Conservation (phyloP, 2,329 filamentous ascomycete species). For the Lasiodiplodia gonubiensis region DNA sequence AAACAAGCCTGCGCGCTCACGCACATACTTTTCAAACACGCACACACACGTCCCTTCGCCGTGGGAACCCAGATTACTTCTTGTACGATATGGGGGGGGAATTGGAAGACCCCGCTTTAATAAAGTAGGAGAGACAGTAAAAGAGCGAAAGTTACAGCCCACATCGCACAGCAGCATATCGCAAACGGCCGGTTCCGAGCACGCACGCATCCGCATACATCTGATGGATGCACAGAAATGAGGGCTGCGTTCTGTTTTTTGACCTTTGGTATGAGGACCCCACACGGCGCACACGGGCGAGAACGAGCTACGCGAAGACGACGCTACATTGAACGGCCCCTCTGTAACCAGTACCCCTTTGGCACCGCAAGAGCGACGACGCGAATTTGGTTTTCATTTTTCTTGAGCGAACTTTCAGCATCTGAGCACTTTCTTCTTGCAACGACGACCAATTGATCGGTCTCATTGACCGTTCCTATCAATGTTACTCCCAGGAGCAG, state of each 20-base stretch:
- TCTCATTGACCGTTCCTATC: background rate
- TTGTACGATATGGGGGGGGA: slow-evolving; percentile 4
- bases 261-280: background rate
- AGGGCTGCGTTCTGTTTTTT: background rate
- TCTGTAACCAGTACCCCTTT: background rate
- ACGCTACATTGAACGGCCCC: background rate
- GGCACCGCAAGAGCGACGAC: background rate
- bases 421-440: background rate
- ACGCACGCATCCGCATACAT: background rate
- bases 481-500: background rate
- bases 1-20: slow-evolving; percentile 6
- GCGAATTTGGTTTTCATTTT: background rate
- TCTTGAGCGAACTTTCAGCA: background rate
- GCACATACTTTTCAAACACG: slow-evolving; percentile 5
- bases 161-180: background rate
- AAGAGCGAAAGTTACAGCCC: background rate
- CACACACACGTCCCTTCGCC: background rate
- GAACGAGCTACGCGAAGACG: background rate
- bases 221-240: background rate
- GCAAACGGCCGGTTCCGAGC: background rate
- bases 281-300: background rate
- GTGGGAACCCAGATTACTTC: background rate
- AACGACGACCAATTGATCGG: background rate
- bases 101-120: background rate
- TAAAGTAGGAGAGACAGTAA: background rate